These are phyloP conservation scores for Venturia pyrina DNA, from an alignment of 2,329 filamentous ascomycete species.

Conservation along the genomic window DNA sequence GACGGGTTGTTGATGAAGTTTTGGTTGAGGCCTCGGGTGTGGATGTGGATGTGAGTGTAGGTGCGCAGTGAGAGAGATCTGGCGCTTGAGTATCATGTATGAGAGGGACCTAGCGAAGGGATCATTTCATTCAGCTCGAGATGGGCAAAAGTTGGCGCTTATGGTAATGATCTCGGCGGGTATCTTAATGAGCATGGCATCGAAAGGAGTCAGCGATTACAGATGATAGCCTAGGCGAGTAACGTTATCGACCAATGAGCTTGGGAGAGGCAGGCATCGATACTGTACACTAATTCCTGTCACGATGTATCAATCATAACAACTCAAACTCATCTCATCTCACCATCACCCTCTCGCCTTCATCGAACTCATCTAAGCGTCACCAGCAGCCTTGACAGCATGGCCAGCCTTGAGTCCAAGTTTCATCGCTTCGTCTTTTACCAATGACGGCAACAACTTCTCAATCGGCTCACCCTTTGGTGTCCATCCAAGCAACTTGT, in stretches of 20 bases:
- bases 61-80: background rate
- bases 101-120: too few relatives aligned
- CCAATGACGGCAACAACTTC: slow-evolving; percentile 2
- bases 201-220: too few relatives aligned
- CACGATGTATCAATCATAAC: background rate
- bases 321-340: background rate
- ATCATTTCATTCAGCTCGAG: too few relatives aligned
- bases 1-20: background rate
- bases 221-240: background rate
- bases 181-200: too few relatives aligned
- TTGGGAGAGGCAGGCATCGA: background rate
- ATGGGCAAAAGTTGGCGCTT: too few relatives aligned
- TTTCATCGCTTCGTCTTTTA: slow-evolving; percentile 10
- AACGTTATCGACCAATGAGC: background rate
- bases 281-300: background rate
- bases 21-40: background rate
- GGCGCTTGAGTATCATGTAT: too few relatives aligned
- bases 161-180: too few relatives aligned
- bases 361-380: background rate
- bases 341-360: background rate
- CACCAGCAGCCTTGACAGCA: slow-evolving; percentile 7
- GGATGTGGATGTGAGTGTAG: too few relatives aligned
- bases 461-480: slow-evolving; percentile 16
- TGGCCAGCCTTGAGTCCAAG: slow-evolving; percentile 11
- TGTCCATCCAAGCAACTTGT: slow-evolving; percentile 29